These are phyloP conservation scores for Trametes sp. DNA, from an alignment of 1,284 basidiomycete genomes.

Conservation along the genomic window DNA sequence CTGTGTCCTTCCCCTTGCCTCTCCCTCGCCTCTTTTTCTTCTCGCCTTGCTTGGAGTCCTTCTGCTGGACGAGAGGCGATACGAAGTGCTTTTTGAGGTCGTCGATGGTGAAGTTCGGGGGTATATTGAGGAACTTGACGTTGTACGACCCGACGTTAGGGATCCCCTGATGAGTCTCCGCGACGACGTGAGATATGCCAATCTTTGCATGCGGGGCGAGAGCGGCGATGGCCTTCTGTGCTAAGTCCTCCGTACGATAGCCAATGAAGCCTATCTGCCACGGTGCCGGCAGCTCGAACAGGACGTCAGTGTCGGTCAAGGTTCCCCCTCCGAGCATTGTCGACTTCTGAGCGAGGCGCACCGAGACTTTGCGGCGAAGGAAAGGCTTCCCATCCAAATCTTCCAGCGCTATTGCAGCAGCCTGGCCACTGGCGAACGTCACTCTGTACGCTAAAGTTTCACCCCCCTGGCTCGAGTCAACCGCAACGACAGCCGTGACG, in stretches of 20 bases:
- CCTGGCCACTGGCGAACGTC: conserved; percentile 52
- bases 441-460: conserved; percentile 44
- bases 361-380: conserved; percentile 49
- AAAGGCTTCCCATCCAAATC: conserved; percentile 53
- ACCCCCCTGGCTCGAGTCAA: conserved; percentile 18
- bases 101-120: conserved; percentile 49
- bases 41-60: not conserved
- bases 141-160: conserved; percentile 64
- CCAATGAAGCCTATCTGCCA: conserved; percentile 64
- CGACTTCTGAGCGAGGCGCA: conserved; percentile 48
- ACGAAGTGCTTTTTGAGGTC: conserved; percentile 45
- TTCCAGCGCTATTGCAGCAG: conserved; percentile 57
- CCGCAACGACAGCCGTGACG: conserved; percentile 49
- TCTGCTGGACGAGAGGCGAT: conserved; percentile 2
- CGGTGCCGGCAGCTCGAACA: conserved; percentile 55
- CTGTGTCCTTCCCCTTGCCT: not conserved
- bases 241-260: conserved; percentile 55
- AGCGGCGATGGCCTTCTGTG: conserved; percentile 53
- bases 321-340: conserved; percentile 42
- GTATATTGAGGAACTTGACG: conserved; percentile 62
- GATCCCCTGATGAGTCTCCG: conserved; percentile 57
- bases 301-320: conserved; percentile 57
- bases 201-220: conserved; percentile 45
- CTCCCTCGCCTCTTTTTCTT: not conserved
- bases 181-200: conserved; percentile 51